Evolutionary conservation across 1,284 basidiomycete genomes (phyloP), one percentile per base, ranked within the genome.

Genomic region (Inonotus hispidus): DNA sequence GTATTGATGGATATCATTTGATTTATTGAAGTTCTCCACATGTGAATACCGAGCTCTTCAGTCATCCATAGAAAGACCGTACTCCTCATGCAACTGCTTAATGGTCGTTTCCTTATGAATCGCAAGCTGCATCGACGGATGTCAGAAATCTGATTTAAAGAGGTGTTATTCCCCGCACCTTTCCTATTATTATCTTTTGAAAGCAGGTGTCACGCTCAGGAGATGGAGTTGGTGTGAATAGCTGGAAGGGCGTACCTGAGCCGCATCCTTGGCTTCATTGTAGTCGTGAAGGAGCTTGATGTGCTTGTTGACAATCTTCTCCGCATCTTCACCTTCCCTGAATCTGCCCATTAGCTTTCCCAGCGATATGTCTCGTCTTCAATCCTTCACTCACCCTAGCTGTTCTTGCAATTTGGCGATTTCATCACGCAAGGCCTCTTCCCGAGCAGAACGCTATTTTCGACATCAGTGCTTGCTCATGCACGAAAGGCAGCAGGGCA

Each of bases 201-300:
- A 53, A 56, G 60, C 14, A 54, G 19, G 3, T 7, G 39, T 45
- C 49, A 38, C 25, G 25, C 29, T 35, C 11, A 58, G 32, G 35
- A 52, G 29, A 16, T 55, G 21, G 3, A 27, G 38, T 49, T 23
- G 23, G 27, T 21, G 32, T 14, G 52, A 43, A 58, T 47, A 25
- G 23, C 10, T 29, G 39, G 14, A 6, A 46, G 65, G 60, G 65
- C 62, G 32, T 56, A 83, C 88, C 81, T 91, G 89, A 0, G 88
- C 77, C 2, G 88, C 89, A 68, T 92, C 90, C 69, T 92, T 92
- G 5, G 87, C 82, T 69, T 92, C 90, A 64, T 92, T 92, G 66
- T 92, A 92, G 50, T 74, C 77, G 69, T 92, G 89, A 27, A 91
- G 72, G 3, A 89, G 75, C 64, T 82, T 82, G 70, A 90, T 90